These are phyloP conservation scores for Leccinum obscurum DNA, from an alignment of 768 basidiomycete genomes.

Conservation along the genomic window DNA sequence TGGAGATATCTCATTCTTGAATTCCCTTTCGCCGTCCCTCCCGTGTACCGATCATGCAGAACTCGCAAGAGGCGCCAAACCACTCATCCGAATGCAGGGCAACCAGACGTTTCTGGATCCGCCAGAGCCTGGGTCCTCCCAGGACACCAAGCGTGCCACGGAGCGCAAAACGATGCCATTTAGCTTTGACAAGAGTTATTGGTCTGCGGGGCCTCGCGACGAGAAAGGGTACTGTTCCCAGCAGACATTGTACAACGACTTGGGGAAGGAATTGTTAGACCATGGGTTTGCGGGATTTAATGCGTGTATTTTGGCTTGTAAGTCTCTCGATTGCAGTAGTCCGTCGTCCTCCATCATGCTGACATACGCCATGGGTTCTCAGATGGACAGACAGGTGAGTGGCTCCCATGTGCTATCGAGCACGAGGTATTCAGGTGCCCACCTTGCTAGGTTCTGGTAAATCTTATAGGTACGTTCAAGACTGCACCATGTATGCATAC, in stretches of 20 bases:
- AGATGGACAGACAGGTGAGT: slow-evolving; percentile 86
- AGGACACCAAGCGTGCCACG: slow-evolving; percentile 76
- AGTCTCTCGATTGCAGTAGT: slow-evolving; percentile 40
- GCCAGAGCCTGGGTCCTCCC: slow-evolving; percentile 70
- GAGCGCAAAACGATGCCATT: slow-evolving; percentile 91
- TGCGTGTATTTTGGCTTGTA: slow-evolving; percentile 98
- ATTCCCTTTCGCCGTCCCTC: neutral
- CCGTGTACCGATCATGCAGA: slow-evolving; percentile 48
- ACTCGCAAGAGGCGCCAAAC: slow-evolving; percentile 89
- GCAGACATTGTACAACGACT: slow-evolving; percentile 90
- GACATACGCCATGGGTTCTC: neutral
- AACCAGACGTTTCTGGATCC: slow-evolving; percentile 93
- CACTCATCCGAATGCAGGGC: slow-evolving; percentile 92
- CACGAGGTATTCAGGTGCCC: slow-evolving; percentile 6
- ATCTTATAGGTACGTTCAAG: slow-evolving; percentile 74
- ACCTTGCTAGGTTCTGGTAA: slow-evolving; percentile 74
- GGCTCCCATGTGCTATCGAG: slow-evolving; percentile 2
- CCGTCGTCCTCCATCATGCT: neutral
- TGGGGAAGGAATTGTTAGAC: slow-evolving; percentile 92
- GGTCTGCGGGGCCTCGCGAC: slow-evolving; percentile 90
- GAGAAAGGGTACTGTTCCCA: slow-evolving; percentile 93
- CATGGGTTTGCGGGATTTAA: slow-evolving; percentile 97
- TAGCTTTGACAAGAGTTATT: slow-evolving; percentile 97
- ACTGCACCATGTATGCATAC: neutral
- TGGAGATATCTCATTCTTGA: slow-evolving; percentile 3